These are phyloP conservation scores for Rhodotorula sp. DNA, from an alignment of 1,284 basidiomycete species.

Conservation along the genomic window DNA sequence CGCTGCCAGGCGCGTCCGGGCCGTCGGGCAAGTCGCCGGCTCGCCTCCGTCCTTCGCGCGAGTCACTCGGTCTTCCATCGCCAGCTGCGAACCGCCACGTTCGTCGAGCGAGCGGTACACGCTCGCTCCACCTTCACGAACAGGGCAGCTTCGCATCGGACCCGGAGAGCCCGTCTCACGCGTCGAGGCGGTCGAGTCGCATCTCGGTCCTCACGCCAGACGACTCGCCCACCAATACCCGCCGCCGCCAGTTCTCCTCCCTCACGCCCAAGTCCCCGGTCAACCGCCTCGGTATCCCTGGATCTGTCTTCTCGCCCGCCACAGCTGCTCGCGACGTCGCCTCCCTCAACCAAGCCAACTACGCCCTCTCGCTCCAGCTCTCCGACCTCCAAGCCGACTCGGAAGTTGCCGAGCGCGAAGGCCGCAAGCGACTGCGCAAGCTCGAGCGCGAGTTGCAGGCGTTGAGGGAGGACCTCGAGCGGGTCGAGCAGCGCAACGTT, in stretches of 20 bases:
- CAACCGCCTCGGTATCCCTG: slow-evolving; percentile 49
- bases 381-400: slow-evolving; percentile 71
- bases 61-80: slow-evolving; percentile 14
- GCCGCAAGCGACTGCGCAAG: slow-evolving; percentile 64
- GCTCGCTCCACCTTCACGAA: not conserved
- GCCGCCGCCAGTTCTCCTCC: slow-evolving; percentile 32
- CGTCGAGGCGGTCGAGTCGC: slow-evolving; percentile 26
- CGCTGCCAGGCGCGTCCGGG: not conserved
- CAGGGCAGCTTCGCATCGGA: too few species aligned
- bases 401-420: slow-evolving; percentile 61
- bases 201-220: slow-evolving; percentile 8
- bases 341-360: slow-evolving; percentile 72
- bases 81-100: not conserved
- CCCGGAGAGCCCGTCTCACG: not conserved
- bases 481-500: slow-evolving; percentile 59
- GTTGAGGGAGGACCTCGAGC: slow-evolving; percentile 68
- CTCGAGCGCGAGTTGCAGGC: slow-evolving; percentile 71
- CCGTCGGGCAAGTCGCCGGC: not conserved
- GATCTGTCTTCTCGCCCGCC: slow-evolving; percentile 47
- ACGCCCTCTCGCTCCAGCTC: slow-evolving; percentile 68
- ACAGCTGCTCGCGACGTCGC: slow-evolving; percentile 60
- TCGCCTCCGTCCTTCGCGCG: slow-evolving; percentile 7
- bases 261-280: slow-evolving; percentile 40
- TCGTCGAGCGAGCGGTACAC: slow-evolving; percentile 3
- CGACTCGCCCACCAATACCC: slow-evolving; percentile 14